phyloP scores from a whole-genome alignment of 2,329 filamentous ascomycete species.

The Paracoccidioides brasiliensis region DNA sequence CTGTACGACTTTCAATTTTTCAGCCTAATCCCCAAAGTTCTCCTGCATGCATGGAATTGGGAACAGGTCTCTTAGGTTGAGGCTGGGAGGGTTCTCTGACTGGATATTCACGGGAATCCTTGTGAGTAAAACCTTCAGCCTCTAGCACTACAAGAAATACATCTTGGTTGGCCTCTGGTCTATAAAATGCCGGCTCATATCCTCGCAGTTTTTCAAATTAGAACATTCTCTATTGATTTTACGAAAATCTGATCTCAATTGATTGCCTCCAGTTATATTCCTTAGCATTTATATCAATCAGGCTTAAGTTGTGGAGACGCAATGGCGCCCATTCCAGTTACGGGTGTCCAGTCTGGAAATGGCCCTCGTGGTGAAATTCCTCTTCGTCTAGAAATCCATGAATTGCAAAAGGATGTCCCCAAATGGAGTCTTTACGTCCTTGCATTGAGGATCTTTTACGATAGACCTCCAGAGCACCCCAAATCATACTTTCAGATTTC shows the following conservation, averaged over 20 bases:
- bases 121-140: not conserved
- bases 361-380: not conserved
- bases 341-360: not conserved
- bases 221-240: not conserved
- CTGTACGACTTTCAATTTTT: not conserved
- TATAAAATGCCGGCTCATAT: not conserved
- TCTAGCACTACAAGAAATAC: not conserved
- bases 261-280: not conserved
- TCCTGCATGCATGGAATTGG: not conserved
- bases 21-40: not conserved
- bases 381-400: slow-evolving; percentile 1
- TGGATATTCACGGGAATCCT: not conserved
- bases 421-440: slow-evolving; percentile 2
- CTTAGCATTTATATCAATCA: not conserved
- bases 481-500: slow-evolving; percentile 3
- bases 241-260: not conserved
- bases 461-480: not conserved
- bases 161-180: not conserved
- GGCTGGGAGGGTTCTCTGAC: not conserved
- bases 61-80: not conserved
- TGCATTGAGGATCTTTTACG: slow-evolving; percentile 2
- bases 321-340: slow-evolving; percentile 3
- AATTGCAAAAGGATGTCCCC: not conserved
- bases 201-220: not conserved
- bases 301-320: not conserved